A percentile compares a stretch with the other conserved stretches of the same genome.
These are phyloP conservation scores for Geosiphon pyriformis DNA, from an alignment of 192 early-diverging fungal species.

Conservation along the genomic window DNA sequence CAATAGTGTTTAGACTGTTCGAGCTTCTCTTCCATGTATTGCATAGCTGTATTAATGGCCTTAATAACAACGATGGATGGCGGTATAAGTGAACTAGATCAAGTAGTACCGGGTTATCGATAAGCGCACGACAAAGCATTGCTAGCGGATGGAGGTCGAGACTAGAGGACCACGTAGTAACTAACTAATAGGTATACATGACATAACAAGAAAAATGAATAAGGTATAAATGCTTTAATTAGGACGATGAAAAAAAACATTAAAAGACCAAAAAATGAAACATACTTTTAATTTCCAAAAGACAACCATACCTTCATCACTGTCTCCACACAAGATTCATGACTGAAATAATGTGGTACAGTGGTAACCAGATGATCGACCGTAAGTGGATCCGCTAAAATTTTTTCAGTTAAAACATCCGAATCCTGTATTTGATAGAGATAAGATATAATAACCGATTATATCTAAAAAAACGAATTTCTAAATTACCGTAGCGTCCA, in stretches of 20 bases:
- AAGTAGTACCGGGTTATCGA: neutral
- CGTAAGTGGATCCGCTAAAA: constrained; percentile 5
- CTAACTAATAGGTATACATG: neutral
- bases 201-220: neutral
- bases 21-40: constrained; percentile 14
- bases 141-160: neutral
- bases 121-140: constrained; percentile 9
- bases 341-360: constrained; percentile 4
- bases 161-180: constrained; percentile 7
- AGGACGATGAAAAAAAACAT: neutral
- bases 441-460: neutral
- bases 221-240: neutral
- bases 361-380: constrained; percentile 10
- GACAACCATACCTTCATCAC: constrained; percentile 7
- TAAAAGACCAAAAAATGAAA: no score
- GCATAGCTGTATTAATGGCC: constrained; percentile 12
- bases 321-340: constrained; percentile 19
- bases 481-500: constrained; percentile 4
- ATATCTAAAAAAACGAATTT: neutral
- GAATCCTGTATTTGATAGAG: neutral
- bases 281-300: neutral
- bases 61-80: constrained; percentile 13
- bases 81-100: constrained; percentile 21
- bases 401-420: neutral
- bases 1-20: no score